These are phyloP conservation scores for Phytophthora cryptogea DNA, from an alignment of 352 stramenopile genomes.

Conservation along the genomic window DNA sequence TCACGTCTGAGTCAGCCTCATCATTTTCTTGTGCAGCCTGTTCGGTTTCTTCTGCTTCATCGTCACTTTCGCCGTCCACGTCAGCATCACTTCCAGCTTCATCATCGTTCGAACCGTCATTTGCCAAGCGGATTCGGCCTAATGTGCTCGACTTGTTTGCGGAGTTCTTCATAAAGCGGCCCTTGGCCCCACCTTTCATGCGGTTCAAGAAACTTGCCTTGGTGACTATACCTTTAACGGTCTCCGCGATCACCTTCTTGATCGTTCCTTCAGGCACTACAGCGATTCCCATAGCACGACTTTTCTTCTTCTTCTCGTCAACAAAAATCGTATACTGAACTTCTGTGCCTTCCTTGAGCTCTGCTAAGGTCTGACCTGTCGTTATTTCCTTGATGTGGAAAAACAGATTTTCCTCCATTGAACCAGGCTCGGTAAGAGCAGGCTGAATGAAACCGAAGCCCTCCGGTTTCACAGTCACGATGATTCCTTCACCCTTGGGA, in stretches of 20 bases:
- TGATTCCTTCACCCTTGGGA: slow-evolving; percentile 54
- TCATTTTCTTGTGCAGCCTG: slow-evolving; percentile 22
- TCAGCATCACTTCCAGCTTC: slow-evolving; percentile 37
- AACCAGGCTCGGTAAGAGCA: slow-evolving; percentile 36
- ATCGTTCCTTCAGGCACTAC: slow-evolving; percentile 67
- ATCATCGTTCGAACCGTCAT: slow-evolving; percentile 28
- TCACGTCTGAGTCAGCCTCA: slow-evolving; percentile 6
- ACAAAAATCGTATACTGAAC: slow-evolving; percentile 60
- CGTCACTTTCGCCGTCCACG: slow-evolving; percentile 23
- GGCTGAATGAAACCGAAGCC: slow-evolving; percentile 83
- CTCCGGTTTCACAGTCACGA: slow-evolving; percentile 65
- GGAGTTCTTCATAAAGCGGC: slow-evolving; percentile 41
- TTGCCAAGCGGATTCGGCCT: slow-evolving; percentile 54
- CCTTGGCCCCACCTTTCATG: slow-evolving; percentile 43
- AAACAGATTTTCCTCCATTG: slow-evolving; percentile 66
- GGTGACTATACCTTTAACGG: slow-evolving; percentile 55
- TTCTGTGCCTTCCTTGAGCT: slow-evolving; percentile 76
- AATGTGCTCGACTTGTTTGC: slow-evolving; percentile 54
- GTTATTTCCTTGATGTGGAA: slow-evolving; percentile 83
- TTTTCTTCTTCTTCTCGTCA: slow-evolving; percentile 83
- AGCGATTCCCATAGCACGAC: slow-evolving; percentile 46
- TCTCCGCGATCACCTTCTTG: slow-evolving; percentile 42
- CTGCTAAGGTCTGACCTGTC: slow-evolving; percentile 48
- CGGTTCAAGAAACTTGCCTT: slow-evolving; percentile 65
- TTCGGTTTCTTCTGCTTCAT: slow-evolving; percentile 27